Evolutionary conservation across 257 asterid species (phyloP), one percentile per base, ranked within the genome.

Genomic region (Rauvolfia tetraphylla): DNA sequence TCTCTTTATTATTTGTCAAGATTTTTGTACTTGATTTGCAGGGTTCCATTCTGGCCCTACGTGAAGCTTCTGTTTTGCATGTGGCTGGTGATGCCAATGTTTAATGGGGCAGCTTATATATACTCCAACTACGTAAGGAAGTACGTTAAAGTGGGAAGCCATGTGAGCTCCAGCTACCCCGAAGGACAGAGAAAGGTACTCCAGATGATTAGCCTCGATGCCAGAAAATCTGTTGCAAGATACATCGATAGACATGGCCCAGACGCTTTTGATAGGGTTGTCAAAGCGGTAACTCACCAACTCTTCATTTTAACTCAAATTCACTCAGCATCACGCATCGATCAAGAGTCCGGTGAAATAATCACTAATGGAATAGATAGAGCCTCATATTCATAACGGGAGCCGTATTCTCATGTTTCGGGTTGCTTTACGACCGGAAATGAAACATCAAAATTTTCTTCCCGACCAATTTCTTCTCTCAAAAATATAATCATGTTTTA

Each of bases 1-100:
- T n/a, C n/a, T n/a, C n/a, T n/a, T n/a, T n/a, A n/a, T n/a, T n/a
- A n/a, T n/a, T n/a, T n/a, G n/a, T n/a, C n/a, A n/a, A n/a, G n/a
- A n/a, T n/a, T n/a, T n/a, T n/a, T 20, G 7, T 31, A 14, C 29
- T 20, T 33, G 13, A 29, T 49, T 62, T 42, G 44, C 82, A 95
- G 99, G 98, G 81, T 95, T 39, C 98, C 97, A n/a, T 82, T 95
- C 76, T 93, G 99, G 99, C 81, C 96, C 13, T 90, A 89, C 84
- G 36, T 85, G 76, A 94, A 94, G 90, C 96, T 94, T 2, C 41
- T 94, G 72, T 78, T 85, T 78, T 81, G 88, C 82, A 54, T 85
- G 81, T 85, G 89, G 89, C 70, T 87, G 75, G 86, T 81, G 36
- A 74, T 87, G 76, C 89, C 91, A 33, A 76, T 76, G 34, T 83